Evolutionary conservation across 2,329 filamentous ascomycete genomes (phyloP).

Genomic region (Alternaria sp.): DNA sequence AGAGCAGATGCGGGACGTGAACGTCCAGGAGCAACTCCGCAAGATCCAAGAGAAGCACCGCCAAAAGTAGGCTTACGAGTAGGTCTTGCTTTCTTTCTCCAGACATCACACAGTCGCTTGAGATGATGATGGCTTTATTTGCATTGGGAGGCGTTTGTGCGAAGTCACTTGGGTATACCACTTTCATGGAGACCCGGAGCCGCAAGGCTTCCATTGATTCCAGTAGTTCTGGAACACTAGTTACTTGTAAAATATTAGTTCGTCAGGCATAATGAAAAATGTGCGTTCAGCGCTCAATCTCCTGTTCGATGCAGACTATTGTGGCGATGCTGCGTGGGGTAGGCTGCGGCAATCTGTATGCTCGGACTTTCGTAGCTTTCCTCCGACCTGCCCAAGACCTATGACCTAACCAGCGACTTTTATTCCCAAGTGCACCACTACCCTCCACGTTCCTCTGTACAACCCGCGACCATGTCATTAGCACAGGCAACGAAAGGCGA

Average conservation of each 20-base stretch:
- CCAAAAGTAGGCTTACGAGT: slow-evolving; percentile 8
- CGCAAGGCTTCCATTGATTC: not conserved
- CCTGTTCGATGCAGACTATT: not conserved
- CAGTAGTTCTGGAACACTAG: not conserved
- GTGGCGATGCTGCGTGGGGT: not conserved
- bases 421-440: slow-evolving; percentile 46
- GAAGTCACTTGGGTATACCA: slow-evolving; percentile 6
- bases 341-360: not conserved
- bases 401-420: slow-evolving; percentile 43
- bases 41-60: slow-evolving; percentile 65
- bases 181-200: not conserved
- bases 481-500: slow-evolving; percentile 44
- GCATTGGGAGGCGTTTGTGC: slow-evolving; percentile 16
- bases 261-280: not conserved
- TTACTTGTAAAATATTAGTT: not conserved
- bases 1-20: slow-evolving; percentile 62
- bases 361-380: slow-evolving; percentile 41
- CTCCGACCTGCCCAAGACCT: slow-evolving; percentile 31
- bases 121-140: not conserved
- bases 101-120: not conserved
- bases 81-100: slow-evolving; percentile 4
- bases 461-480: slow-evolving; percentile 40
- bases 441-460: slow-evolving; percentile 2
- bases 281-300: not conserved
- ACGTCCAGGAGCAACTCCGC: slow-evolving; percentile 85